phyloP scores from a whole-genome alignment of 345 rosid species.

The Brassica juncea region DNA sequence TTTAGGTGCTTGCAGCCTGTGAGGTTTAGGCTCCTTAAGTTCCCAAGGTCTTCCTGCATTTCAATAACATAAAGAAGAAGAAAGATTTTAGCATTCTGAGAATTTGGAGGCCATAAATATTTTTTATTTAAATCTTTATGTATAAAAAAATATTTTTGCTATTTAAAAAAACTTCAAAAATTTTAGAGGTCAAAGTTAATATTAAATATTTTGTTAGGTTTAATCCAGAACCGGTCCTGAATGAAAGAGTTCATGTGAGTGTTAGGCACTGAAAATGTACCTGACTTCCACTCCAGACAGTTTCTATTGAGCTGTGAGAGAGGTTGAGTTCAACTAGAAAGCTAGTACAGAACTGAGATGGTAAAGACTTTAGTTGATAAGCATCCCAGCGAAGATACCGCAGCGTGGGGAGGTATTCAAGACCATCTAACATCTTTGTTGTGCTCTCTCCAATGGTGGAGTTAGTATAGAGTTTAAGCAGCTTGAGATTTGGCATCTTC shows the following conservation, averaged over 20 bases:
- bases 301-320: conserved; percentile 33
- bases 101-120: no score
- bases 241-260: background rate
- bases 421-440: conserved; percentile 28
- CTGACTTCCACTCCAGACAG: conserved; percentile 32
- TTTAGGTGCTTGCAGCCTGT: conserved; percentile 32
- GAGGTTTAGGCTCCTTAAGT: conserved; percentile 37
- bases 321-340: conserved; percentile 31
- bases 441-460: conserved; percentile 14
- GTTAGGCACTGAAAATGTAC: background rate
- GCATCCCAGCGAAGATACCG: conserved; percentile 32
- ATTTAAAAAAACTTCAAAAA: no score
- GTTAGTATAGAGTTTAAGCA: conserved; percentile 16
- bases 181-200: no score
- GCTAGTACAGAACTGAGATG: conserved; percentile 30
- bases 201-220: no score
- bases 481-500: conserved; percentile 35
- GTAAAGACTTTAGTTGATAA: conserved; percentile 18
- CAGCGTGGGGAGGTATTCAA: conserved; percentile 11
- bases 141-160: no score
- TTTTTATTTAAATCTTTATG: no score
- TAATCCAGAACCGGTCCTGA: no score
- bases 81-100: no score
- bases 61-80: background rate
- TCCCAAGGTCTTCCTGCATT: conserved; percentile 31